Base-by-base conservation (phyloP, 2,329 filamentous ascomycete species). In the Chaetomium sp. region DNA sequence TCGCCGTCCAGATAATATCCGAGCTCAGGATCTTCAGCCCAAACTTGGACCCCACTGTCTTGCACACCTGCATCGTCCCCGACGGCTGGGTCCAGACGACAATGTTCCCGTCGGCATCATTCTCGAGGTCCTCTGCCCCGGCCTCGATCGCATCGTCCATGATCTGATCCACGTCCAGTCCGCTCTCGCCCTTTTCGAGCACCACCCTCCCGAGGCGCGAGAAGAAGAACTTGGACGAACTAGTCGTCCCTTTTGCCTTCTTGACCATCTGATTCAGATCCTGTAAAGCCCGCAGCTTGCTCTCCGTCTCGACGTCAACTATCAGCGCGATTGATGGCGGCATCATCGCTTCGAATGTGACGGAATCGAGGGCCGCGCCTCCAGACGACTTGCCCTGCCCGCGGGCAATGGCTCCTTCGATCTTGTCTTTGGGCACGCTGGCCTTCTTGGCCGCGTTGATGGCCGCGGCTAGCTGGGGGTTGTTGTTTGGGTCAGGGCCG, bases 221-320 rank as follows among this genome's bases (percentile, higher is more conserved):
- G 75, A 99, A 99, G 72, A 96, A 83, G 77, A 94, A 98, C 8
- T 86, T 87, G 13, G 91, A 92, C 0, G 93, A 87, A 7, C 91
- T 90, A 2, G 87, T 79, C 2, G 82, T 85, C 5, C 90, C 95
- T 21, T 89, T 89, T 58, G 83, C 79, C 65, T 88, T 86, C 75
- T 93, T 96, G 62, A 96, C 82, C 2, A 90, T 78, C 57, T 82
- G 73, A 61, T 90, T 86, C 58, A 98, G 77, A 61, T 96, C 91
- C 72, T 90, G 86, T 55, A 96, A 76, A 8, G 88, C 86, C 35
- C 91, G 87, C 49, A 83, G 82, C 75, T 90, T 93, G 76, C 87
- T 92, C 72, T 97, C 93, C 4, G 92, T 94, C 76, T 95, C 90
- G 71, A 90, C 87, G 71, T 97, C 93, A 73, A 97, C 85, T 12